phyloP scores from a whole-genome alignment of 2,329 filamentous ascomycete genomes.

The Shiraia bambusicola region DNA sequence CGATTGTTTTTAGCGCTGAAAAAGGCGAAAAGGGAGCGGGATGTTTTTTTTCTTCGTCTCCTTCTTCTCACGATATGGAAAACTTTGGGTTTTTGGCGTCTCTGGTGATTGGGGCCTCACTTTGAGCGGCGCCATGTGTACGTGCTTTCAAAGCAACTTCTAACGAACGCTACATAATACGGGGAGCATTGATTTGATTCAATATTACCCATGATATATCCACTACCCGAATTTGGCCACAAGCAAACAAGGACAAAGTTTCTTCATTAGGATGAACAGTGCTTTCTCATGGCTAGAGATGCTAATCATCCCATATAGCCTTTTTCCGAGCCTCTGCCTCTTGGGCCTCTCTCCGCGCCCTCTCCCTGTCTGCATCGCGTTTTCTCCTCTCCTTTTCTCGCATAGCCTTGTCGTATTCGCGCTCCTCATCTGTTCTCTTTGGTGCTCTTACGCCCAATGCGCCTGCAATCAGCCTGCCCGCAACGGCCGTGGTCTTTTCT shows the following conservation, averaged over 20 bases:
- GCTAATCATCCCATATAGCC: constrained; percentile 77
- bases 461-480: constrained; percentile 83
- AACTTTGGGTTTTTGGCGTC: constrained; percentile 34
- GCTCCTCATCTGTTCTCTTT: constrained; percentile 83
- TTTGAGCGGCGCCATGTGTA: constrained; percentile 19
- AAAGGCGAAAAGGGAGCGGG: constrained; percentile 19
- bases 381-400: constrained; percentile 82
- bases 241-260: background rate
- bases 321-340: constrained; percentile 72
- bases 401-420: constrained; percentile 78
- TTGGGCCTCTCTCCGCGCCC: constrained; percentile 63
- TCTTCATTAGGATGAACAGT: background rate
- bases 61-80: constrained; percentile 25
- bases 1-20: constrained; percentile 19
- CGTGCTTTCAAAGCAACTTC: constrained; percentile 28
- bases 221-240: background rate
- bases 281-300: background rate
- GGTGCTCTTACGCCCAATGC: constrained; percentile 80
- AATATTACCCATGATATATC: constrained; percentile 1
- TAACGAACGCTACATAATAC: constrained; percentile 17
- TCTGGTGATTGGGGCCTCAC: constrained; percentile 23
- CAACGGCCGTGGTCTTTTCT: constrained; percentile 92
- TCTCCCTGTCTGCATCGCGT: constrained; percentile 69
- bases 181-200: constrained; percentile 15
- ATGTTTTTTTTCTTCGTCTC: constrained; percentile 8